Conservation (phyloP, 1,139 yeast species). For the Yarrowia galli region DNA sequence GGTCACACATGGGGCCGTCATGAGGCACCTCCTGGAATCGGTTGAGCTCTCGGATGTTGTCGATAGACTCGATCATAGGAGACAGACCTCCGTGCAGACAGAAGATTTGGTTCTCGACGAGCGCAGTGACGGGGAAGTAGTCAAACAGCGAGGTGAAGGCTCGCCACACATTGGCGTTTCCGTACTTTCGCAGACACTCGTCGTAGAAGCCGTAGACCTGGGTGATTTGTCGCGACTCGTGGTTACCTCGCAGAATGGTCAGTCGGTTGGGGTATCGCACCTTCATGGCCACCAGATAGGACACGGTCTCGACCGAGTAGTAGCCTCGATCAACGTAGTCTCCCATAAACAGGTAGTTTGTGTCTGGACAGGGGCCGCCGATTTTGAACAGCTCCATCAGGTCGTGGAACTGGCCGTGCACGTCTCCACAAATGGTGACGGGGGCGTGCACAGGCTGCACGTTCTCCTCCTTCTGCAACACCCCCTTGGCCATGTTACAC, state of each 20-base stretch:
- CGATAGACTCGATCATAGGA: conserved; percentile 89
- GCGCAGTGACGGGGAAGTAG: conserved; percentile 91
- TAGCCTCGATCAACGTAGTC: conserved; percentile 98
- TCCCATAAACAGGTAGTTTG: conserved; percentile 82
- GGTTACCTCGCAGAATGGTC: conserved; percentile 94
- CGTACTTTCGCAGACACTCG: conserved; percentile 94
- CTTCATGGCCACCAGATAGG: conserved; percentile 79
- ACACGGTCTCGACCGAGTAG: conserved; percentile 89
- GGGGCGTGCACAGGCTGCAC: conserved; percentile 96
- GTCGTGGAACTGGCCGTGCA: conserved; percentile 97
- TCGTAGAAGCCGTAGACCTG: conserved; percentile 98
- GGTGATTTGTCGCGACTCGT: conserved; percentile 95
- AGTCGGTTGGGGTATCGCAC: conserved; percentile 93
- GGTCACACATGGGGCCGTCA: conserved; percentile 98
- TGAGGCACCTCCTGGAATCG: conserved; percentile 97
- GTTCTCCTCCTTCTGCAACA: conserved; percentile 87
- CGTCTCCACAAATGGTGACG: conserved; percentile 98
- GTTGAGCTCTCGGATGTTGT: conserved; percentile 85
- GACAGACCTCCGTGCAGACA: conserved; percentile 97
- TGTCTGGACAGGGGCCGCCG: conserved; percentile 88
- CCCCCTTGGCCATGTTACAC: conserved; percentile 88
- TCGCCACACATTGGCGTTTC: conserved; percentile 94
- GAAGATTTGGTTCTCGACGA: conserved; percentile 82
- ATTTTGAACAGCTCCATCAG: conserved; percentile 82
- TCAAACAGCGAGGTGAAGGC: conserved; percentile 82